phyloP scores from a whole-genome alignment of 352 stramenopile species.

The Plasmopara viticola region DNA sequence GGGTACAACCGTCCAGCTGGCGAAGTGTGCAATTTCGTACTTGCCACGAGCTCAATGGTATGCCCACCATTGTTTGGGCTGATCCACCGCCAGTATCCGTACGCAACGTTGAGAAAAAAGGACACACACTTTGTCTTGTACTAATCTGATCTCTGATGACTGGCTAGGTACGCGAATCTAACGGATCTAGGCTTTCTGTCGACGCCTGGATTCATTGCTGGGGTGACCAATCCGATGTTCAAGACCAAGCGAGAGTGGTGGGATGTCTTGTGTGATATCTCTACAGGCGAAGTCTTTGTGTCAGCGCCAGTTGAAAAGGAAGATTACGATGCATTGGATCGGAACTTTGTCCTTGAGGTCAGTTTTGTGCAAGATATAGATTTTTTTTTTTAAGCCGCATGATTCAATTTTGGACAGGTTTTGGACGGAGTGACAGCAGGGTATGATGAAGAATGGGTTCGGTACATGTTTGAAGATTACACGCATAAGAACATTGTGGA shows the following conservation, averaged over 20 bases:
- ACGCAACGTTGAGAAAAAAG: background rate
- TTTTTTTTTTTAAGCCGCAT: background rate
- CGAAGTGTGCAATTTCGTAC: conserved; percentile 82
- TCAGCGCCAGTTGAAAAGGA: conserved; percentile 58
- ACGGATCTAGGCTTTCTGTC: conserved; percentile 84
- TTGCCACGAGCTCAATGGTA: conserved; percentile 77
- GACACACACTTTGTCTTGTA: background rate
- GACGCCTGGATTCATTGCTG: conserved; percentile 82
- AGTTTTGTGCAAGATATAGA: background rate
- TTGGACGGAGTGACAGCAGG: conserved; percentile 72
- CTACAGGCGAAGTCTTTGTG: conserved; percentile 67
- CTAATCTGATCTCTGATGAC: background rate
- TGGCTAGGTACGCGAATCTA: conserved; percentile 73
- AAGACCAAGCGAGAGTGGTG: conserved; percentile 88
- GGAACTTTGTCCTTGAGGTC: conserved; percentile 72
- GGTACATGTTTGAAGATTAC: conserved; percentile 86
- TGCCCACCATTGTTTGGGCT: conserved; percentile 75
- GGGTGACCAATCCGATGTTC: conserved; percentile 91
- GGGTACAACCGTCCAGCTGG: conserved; percentile 80
- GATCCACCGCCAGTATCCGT: conserved; percentile 75
- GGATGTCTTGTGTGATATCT: conserved; percentile 87
- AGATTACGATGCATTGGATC: conserved; percentile 62
- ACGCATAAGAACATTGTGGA: conserved; percentile 82
- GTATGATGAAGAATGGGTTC: conserved; percentile 83
- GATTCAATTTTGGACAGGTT: conserved; percentile 30